These are phyloP conservation scores for Chloranthus sessilifolius DNA, from an alignment of 164 flowering plant genomes.

Conservation along the genomic window DNA sequence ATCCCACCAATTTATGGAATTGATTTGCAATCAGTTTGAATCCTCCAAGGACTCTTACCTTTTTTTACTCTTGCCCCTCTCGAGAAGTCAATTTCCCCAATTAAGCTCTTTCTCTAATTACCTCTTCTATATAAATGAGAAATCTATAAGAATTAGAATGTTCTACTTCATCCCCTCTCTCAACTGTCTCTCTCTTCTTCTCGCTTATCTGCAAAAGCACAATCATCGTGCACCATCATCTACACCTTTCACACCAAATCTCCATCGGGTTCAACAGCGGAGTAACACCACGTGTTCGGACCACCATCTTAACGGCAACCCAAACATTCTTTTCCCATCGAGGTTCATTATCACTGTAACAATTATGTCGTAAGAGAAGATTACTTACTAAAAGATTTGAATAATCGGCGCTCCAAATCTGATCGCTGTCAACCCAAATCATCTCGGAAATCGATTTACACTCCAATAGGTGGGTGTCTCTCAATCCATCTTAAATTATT, in stretches of 20 bases:
- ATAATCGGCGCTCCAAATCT: too few species aligned
- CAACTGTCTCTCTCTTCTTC: not conserved
- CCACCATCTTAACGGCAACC: not conserved
- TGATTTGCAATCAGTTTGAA: not conserved
- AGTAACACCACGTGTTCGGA: not conserved
- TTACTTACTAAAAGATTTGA: too few species aligned
- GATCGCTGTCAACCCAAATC: too few species aligned
- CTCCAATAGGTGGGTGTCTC: too few species aligned
- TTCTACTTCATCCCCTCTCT: not conserved
- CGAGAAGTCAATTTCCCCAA: not conserved
- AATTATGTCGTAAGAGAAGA: too few species aligned
- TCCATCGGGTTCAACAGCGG: not conserved
- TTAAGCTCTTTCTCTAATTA: not conserved
- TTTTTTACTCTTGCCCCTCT: not conserved
- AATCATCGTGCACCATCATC: not conserved
- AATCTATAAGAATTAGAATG: not conserved
- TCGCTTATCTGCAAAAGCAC: not conserved
- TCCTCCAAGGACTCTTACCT: not conserved
- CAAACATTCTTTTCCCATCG: not conserved
- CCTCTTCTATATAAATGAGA: not conserved
- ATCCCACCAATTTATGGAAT: not conserved
- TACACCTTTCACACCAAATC: not conserved
- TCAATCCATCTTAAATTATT: too few species aligned
- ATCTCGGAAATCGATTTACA: too few species aligned
- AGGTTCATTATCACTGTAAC: too few species aligned